Conservation (phyloP, 768 basidiomycete genomes). For the Suillus hirtellus region DNA sequence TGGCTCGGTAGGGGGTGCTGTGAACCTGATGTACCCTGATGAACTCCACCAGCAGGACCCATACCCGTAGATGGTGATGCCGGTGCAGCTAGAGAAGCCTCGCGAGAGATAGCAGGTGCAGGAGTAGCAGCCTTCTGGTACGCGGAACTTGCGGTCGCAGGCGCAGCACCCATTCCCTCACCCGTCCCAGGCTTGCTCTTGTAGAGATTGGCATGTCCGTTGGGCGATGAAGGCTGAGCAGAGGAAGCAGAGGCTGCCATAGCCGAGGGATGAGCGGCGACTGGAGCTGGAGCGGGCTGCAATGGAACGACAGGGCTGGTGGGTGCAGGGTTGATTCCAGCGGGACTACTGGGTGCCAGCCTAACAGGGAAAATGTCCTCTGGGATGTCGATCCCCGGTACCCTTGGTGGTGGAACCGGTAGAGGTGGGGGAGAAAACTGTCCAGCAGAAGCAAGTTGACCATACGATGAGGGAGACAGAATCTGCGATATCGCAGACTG, state of each 20-base stretch:
- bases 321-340: not conserved
- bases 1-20: not conserved
- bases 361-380: slow-evolving; percentile 6
- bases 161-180: not conserved
- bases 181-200: not conserved
- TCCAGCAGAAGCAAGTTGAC: slow-evolving; percentile 6
- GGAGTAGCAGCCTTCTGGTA: slow-evolving; percentile 1
- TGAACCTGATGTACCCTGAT: not conserved
- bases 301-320: not conserved
- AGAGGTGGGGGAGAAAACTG: slow-evolving; percentile 31
- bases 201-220: not conserved
- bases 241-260: not conserved
- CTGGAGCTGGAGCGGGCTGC: not conserved
- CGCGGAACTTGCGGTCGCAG: not conserved
- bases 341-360: not conserved
- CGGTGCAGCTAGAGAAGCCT: not conserved
- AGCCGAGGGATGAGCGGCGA: not conserved
- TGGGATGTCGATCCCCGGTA: slow-evolving; percentile 7
- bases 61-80: not conserved
- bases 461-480: not conserved
- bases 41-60: not conserved
- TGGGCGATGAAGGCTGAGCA: not conserved
- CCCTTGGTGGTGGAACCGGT: slow-evolving; percentile 30
- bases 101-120: slow-evolving; percentile 1
- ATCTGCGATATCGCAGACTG: not conserved